These are phyloP conservation scores for Aspergillus coremiiformis DNA, from an alignment of 495 filamentous ascomycete genomes.

Conservation along the genomic window DNA sequence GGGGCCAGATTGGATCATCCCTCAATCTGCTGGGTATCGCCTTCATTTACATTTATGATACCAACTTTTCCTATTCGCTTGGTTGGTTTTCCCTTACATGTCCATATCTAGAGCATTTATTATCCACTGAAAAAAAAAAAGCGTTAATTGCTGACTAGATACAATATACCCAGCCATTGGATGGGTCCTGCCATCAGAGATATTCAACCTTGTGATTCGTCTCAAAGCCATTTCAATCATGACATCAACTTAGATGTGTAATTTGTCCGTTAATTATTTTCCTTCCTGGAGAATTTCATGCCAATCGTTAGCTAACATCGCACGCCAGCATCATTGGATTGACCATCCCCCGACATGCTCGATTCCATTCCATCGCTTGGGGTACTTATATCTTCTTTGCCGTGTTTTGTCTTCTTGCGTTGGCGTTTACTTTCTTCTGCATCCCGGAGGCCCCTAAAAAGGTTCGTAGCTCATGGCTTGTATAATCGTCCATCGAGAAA, in stretches of 20 bases:
- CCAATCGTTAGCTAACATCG: background rate
- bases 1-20: constrained; percentile 56
- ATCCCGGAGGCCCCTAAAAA: constrained; percentile 56
- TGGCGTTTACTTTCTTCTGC: constrained; percentile 48
- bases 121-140: background rate
- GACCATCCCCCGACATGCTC: constrained; percentile 72
- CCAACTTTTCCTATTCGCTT: constrained; percentile 62
- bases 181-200: constrained; percentile 37
- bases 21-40: constrained; percentile 63
- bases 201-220: constrained; percentile 34
- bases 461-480: constrained; percentile 11
- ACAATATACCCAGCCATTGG: constrained; percentile 29
- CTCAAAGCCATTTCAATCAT: constrained; percentile 35
- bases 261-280: constrained; percentile 25
- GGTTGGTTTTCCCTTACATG: constrained; percentile 18
- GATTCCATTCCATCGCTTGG: constrained; percentile 52
- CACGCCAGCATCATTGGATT: constrained; percentile 54
- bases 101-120: too few relatives aligned
- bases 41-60: constrained; percentile 78
- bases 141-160: constrained; percentile 4
- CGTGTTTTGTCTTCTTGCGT: constrained; percentile 58
- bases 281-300: background rate
- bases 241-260: constrained; percentile 38
- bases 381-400: constrained; percentile 80
- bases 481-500: background rate